phyloP scores from a whole-genome alignment of 805 yeast genomes.

The Kluyveromyces aestuarii region DNA sequence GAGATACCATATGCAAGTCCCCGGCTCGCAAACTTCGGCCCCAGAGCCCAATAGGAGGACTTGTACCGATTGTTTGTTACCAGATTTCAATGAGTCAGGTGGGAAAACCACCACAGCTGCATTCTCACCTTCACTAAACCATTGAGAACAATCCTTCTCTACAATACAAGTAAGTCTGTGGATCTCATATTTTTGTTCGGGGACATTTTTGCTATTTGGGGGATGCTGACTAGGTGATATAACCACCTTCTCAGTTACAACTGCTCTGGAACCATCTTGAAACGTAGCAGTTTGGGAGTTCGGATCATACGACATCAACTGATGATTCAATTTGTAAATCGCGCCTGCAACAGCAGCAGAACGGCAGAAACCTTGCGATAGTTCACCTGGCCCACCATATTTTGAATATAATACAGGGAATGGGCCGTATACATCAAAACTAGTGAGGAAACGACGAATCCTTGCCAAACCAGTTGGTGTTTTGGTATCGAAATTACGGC shows the following conservation, averaged over 20 bases:
- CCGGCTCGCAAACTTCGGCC: conserved; percentile 78
- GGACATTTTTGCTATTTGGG: conserved; percentile 31
- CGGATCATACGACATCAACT: conserved; percentile 56
- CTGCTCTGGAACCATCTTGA: conserved; percentile 65
- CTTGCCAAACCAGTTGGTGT: conserved; percentile 72
- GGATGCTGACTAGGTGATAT: conserved; percentile 65
- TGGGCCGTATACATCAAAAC: conserved; percentile 87
- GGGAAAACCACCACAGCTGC: conserved; percentile 91
- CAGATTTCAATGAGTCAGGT: conserved; percentile 58
- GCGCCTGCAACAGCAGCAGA: conserved; percentile 98
- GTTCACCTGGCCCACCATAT: conserved; percentile 93
- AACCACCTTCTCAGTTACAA: conserved; percentile 71
- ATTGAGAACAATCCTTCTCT: conserved; percentile 77
- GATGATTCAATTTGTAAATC: conserved; percentile 74
- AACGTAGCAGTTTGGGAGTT: conserved; percentile 57
- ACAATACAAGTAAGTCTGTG: conserved; percentile 78
- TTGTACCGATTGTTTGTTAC: conserved; percentile 72
- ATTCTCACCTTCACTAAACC: conserved; percentile 81
- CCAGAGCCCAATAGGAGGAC: conserved; percentile 82
- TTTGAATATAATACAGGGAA: conserved; percentile 89
- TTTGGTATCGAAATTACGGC: conserved; percentile 47
- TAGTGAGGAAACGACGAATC: conserved; percentile 72
- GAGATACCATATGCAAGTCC: conserved; percentile 84
- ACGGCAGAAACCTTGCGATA: conserved; percentile 93
- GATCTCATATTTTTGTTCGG: conserved; percentile 43